These are phyloP conservation scores for Triticum timopheevii DNA, from an alignment of 176 grass and related monocot genomes.

Conservation along the genomic window DNA sequence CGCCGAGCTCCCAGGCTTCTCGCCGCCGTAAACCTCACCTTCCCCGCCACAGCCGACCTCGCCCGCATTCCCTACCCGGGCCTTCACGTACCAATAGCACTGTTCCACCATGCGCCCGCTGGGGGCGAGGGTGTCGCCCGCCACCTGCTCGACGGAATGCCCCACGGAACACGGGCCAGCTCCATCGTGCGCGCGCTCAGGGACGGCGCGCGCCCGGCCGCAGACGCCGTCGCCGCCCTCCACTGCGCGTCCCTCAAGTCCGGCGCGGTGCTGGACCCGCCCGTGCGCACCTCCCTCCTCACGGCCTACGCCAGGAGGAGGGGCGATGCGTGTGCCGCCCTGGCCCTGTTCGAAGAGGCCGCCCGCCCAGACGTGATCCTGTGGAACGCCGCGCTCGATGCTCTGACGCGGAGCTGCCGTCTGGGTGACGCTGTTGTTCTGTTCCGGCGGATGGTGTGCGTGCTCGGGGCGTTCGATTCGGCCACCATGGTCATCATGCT, in stretches of 20 bases:
- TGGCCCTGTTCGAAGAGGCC: constrained; percentile 49
- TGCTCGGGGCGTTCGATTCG: constrained; percentile 44
- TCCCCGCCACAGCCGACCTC: neutral
- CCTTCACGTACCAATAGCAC: too few species aligned
- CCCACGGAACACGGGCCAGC: neutral
- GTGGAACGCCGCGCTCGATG: constrained; percentile 69
- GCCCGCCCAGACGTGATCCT: constrained; percentile 45
- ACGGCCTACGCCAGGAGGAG: constrained; percentile 51
- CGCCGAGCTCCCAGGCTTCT: neutral
- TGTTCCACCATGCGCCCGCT: constrained; percentile 6
- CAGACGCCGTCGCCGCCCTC: constrained; percentile 19
- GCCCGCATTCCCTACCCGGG: neutral
- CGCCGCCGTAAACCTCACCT: neutral
- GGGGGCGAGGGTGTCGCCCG: neutral
- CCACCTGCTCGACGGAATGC: constrained; percentile 46
- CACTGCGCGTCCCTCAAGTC: constrained; percentile 68
- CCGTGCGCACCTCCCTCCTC: constrained; percentile 67
- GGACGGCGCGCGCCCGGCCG: neutral
- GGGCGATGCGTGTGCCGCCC: constrained; percentile 30
- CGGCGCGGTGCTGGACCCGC: constrained; percentile 39
- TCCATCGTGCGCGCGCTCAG: constrained; percentile 41
- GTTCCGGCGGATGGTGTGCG: constrained; percentile 47
- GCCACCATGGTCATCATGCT: constrained; percentile 59
- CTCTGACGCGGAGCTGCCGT: constrained; percentile 6
- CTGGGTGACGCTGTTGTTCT: constrained; percentile 29